Evolutionary conservation across 768 basidiomycete species (phyloP).

Genomic region (Mycena crocata): DNA sequence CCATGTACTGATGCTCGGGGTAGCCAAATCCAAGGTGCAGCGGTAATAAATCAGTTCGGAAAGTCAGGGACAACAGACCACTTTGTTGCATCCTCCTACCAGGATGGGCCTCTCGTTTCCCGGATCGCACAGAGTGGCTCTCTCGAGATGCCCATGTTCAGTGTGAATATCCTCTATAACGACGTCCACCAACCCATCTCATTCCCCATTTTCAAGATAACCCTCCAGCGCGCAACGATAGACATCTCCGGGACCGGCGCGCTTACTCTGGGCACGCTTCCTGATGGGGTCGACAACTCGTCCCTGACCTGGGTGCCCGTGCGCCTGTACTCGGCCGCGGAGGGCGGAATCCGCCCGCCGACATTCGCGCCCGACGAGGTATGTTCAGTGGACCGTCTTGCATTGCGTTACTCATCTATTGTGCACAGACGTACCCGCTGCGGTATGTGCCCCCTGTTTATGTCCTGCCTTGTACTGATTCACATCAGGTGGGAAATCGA

Average conservation of each 20-base stretch:
- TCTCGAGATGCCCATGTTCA: slow-evolving; percentile 62
- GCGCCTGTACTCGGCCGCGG: slow-evolving; percentile 60
- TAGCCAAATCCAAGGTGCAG: slow-evolving; percentile 54
- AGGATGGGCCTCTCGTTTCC: slow-evolving; percentile 58
- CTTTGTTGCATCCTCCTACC: slow-evolving; percentile 48
- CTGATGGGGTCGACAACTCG: slow-evolving; percentile 62
- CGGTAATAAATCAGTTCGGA: slow-evolving; percentile 40
- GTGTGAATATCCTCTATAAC: slow-evolving; percentile 43
- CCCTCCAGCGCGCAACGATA: slow-evolving; percentile 70
- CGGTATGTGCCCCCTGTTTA: slow-evolving; percentile 36
- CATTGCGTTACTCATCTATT: background rate
- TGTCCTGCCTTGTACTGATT: slow-evolving; percentile 11
- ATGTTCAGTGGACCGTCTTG: slow-evolving; percentile 29
- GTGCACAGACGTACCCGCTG: slow-evolving; percentile 48
- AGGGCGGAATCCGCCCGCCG: slow-evolving; percentile 69
- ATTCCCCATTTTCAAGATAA: slow-evolving; percentile 43
- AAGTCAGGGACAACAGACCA: slow-evolving; percentile 45
- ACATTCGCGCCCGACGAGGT: slow-evolving; percentile 71
- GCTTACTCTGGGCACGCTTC: slow-evolving; percentile 73
- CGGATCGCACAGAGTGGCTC: slow-evolving; percentile 57
- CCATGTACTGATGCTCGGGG: slow-evolving; percentile 6
- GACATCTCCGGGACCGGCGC: slow-evolving; percentile 68
- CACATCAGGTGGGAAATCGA: slow-evolving; percentile 71
- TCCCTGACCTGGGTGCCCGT: slow-evolving; percentile 78
- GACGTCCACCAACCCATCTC: background rate